These are phyloP conservation scores for Beta corolliflora DNA, from an alignment of 179 eudicot genomes.

Conservation along the genomic window DNA sequence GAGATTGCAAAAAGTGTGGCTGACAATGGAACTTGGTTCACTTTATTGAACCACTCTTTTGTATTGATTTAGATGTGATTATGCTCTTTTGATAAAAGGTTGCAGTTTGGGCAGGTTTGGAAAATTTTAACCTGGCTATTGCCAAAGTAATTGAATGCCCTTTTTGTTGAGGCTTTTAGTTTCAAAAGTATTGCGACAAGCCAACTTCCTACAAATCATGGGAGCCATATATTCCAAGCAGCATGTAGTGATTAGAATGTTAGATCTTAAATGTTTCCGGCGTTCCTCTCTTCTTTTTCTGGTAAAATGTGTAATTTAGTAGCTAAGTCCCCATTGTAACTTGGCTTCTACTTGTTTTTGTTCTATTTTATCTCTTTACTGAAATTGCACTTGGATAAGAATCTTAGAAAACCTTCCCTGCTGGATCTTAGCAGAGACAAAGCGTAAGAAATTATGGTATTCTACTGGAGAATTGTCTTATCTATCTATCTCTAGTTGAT, in stretches of 20 bases:
- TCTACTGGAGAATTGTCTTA: neutral
- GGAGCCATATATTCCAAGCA: too few relatives aligned
- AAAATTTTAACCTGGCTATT: neutral
- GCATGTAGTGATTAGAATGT: too few relatives aligned
- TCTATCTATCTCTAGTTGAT: neutral
- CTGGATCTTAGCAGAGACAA: neutral
- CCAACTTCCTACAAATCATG: too few relatives aligned
- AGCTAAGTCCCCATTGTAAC: too few relatives aligned
- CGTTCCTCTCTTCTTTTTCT: too few relatives aligned
- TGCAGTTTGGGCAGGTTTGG: neutral
- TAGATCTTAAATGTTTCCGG: too few relatives aligned
- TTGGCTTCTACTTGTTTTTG: too few relatives aligned
- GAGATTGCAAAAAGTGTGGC: neutral
- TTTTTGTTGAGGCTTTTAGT: too few relatives aligned
- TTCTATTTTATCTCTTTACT: too few relatives aligned
- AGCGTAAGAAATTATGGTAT: neutral
- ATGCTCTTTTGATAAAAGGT: neutral
- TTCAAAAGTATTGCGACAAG: too few relatives aligned
- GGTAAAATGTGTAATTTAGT: too few relatives aligned
- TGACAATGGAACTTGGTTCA: neutral
- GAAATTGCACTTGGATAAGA: neutral
- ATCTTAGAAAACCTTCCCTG: too few relatives aligned
- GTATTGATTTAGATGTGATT: neutral
- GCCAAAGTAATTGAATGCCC: neutral
- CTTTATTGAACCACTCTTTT: neutral